Percentiles rank a stretch among this genome's conserved stretches.
Evolutionary conservation across 495 filamentous ascomycete genomes (phyloP).

Genomic region (Neurospora intermedia): DNA sequence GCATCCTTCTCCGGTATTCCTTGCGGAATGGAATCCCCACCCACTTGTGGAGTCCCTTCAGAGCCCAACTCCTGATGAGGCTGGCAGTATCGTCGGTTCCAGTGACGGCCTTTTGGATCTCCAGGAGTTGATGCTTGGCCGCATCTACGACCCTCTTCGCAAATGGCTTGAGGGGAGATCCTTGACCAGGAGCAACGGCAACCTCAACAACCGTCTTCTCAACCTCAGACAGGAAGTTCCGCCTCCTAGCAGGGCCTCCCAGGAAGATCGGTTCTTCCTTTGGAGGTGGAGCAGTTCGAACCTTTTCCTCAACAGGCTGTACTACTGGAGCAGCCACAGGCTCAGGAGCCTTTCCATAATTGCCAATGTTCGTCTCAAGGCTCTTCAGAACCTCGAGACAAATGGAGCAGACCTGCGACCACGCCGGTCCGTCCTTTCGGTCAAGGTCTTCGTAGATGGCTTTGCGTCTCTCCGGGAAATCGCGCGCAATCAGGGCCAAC

Average conservation of each 20-base stretch:
- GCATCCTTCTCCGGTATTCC: slow-evolving; percentile 51
- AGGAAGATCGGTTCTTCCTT: slow-evolving; percentile 51
- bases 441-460: slow-evolving; percentile 85
- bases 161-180: slow-evolving; percentile 26
- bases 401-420: slow-evolving; percentile 62
- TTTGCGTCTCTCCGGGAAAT: slow-evolving; percentile 61
- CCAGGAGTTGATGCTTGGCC: slow-evolving; percentile 32
- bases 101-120: slow-evolving; percentile 33
- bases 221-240: slow-evolving; percentile 36
- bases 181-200: slow-evolving; percentile 51
- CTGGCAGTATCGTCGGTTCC: slow-evolving; percentile 30
- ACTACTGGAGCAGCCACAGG: slow-evolving; percentile 18
- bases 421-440: slow-evolving; percentile 63
- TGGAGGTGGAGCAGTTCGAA: slow-evolving; percentile 33
- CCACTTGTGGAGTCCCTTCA: slow-evolving; percentile 37
- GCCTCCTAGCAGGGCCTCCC: slow-evolving; percentile 32
- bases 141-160: slow-evolving; percentile 25
- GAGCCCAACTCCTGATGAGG: slow-evolving; percentile 16
- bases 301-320: slow-evolving; percentile 17
- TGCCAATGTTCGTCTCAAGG: slow-evolving; percentile 54
- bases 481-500: slow-evolving; percentile 63
- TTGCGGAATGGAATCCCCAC: slow-evolving; percentile 62
- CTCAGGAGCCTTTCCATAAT: slow-evolving; percentile 40
- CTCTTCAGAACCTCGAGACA: slow-evolving; percentile 56
- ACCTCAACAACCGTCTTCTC: slow-evolving; percentile 43